These are phyloP conservation scores for Chimonanthus salicifolius DNA, from an alignment of 164 flowering plant genomes.

Conservation along the genomic window DNA sequence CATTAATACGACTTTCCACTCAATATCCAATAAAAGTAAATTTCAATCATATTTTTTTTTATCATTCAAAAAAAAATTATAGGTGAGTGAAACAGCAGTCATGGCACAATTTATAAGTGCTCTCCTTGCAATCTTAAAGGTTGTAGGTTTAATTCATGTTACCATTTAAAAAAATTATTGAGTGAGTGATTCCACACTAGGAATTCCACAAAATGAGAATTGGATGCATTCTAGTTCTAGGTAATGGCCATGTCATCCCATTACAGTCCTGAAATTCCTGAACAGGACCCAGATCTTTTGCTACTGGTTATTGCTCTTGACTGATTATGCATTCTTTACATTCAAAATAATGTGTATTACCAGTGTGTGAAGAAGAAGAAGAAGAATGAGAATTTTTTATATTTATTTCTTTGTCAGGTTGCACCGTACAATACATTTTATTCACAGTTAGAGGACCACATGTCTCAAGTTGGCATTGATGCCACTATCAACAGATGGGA, in stretches of 20 bases:
- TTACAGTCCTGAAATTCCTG: background rate
- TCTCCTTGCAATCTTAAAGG: too few species aligned
- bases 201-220: background rate
- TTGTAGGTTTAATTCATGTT: too few species aligned
- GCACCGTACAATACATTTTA: conserved; percentile 96
- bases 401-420: conserved; percentile 40
- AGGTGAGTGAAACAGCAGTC: too few species aligned
- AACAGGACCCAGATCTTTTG: background rate
- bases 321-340: background rate
- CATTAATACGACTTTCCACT: too few species aligned
- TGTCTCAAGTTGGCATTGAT: conserved; percentile 78
- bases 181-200: too few species aligned
- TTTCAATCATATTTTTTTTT: too few species aligned
- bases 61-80: too few species aligned
- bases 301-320: background rate
- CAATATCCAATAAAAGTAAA: too few species aligned
- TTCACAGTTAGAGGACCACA: conserved; percentile 77
- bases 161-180: too few species aligned
- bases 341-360: background rate
- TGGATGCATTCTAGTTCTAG: background rate
- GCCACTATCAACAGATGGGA: conserved; percentile 74
- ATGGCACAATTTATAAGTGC: too few species aligned
- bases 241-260: background rate
- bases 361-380: background rate
- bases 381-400: background rate